A percentile compares a stretch with the other conserved stretches of the same genome.
phyloP scores from a whole-genome alignment of 768 basidiomycete genomes.

The Phylloporus arenicola region DNA sequence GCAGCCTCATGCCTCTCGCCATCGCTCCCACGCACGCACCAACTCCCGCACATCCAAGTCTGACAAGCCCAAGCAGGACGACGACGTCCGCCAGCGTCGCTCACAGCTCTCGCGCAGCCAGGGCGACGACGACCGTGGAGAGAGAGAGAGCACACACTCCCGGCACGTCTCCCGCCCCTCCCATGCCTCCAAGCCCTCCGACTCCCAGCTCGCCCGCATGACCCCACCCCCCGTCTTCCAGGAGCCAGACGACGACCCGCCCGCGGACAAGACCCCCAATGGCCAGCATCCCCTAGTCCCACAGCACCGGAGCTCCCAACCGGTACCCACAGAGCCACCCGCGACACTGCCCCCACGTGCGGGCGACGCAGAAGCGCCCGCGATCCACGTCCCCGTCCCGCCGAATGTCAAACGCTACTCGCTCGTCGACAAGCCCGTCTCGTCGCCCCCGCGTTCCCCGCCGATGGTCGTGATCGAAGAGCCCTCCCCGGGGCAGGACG shows the following conservation, averaged over 20 bases:
- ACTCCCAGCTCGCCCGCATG: conserved; percentile 25
- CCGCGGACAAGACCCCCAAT: conserved; percentile 14
- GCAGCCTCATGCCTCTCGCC: conserved; percentile 39
- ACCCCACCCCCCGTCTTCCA: conserved; percentile 27
- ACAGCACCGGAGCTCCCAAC: conserved; percentile 17
- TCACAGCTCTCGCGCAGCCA: conserved; percentile 42
- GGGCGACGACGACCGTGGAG: conserved; percentile 34
- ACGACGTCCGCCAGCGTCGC: conserved; percentile 41
- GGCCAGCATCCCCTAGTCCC: conserved; percentile 6
- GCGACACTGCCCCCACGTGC: conserved; percentile 5
- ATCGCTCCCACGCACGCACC: conserved; percentile 47
- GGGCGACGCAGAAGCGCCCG: background rate
- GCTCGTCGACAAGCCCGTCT: conserved; percentile 64
- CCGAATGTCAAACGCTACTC: conserved; percentile 74
- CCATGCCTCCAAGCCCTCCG: conserved; percentile 34
- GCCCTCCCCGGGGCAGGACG: conserved; percentile 19
- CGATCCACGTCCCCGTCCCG: conserved; percentile 40
- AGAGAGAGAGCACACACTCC: conserved; percentile 33
- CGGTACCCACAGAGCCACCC: conserved; percentile 4
- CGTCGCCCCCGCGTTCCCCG: conserved; percentile 36
- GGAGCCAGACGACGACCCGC: conserved; percentile 30
- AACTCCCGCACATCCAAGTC: conserved; percentile 56
- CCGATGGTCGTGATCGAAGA: conserved; percentile 44
- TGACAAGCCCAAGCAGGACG: conserved; percentile 38
- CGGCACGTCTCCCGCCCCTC: conserved; percentile 41